Percentiles rank a stretch among this genome's conserved stretches.
Evolutionary conservation across 495 filamentous ascomycete species (phyloP).

Genomic region (Talaromyces proteolyticus): DNA sequence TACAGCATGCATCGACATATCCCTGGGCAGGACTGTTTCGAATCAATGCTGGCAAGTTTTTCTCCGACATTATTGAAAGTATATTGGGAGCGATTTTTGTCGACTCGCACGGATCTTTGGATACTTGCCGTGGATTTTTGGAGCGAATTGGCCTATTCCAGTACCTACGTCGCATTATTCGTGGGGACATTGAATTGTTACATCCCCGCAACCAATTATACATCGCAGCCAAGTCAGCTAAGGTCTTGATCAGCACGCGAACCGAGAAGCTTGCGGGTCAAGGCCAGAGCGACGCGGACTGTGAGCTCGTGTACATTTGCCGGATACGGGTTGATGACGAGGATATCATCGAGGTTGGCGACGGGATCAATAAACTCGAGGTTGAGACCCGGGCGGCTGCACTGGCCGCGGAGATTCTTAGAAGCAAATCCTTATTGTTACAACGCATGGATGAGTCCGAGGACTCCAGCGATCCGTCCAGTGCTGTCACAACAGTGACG

Average conservation of each 20-base stretch:
- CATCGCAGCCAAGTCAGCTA: slow-evolving; percentile 41
- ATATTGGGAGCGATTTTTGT: slow-evolving; percentile 81
- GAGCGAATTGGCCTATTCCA: slow-evolving; percentile 58
- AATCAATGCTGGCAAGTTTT: slow-evolving; percentile 70
- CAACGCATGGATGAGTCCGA: slow-evolving; percentile 12
- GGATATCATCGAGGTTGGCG: slow-evolving; percentile 36
- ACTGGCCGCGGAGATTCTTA: slow-evolving; percentile 31
- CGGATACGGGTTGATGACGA: slow-evolving; percentile 43
- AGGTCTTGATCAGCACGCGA: slow-evolving; percentile 21
- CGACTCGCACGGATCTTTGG: slow-evolving; percentile 61
- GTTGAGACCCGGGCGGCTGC: slow-evolving; percentile 52
- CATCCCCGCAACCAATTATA: slow-evolving; percentile 75
- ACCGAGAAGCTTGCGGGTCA: slow-evolving; percentile 1
- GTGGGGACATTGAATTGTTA: slow-evolving; percentile 50
- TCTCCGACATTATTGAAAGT: slow-evolving; percentile 81
- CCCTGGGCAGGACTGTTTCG: slow-evolving; percentile 70
- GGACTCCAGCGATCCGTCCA: neutral
- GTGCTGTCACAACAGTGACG: too few relatives aligned
- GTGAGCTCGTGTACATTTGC: slow-evolving; percentile 34
- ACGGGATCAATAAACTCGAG: slow-evolving; percentile 45
- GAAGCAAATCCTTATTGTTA: slow-evolving; percentile 7
- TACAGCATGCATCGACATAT: slow-evolving; percentile 46
- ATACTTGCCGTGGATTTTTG: slow-evolving; percentile 48
- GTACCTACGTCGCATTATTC: slow-evolving; percentile 56
- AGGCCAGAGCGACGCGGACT: neutral